Base-by-base conservation (phyloP, 345 rosid genomes). In the Passiflora organensis region DNA sequence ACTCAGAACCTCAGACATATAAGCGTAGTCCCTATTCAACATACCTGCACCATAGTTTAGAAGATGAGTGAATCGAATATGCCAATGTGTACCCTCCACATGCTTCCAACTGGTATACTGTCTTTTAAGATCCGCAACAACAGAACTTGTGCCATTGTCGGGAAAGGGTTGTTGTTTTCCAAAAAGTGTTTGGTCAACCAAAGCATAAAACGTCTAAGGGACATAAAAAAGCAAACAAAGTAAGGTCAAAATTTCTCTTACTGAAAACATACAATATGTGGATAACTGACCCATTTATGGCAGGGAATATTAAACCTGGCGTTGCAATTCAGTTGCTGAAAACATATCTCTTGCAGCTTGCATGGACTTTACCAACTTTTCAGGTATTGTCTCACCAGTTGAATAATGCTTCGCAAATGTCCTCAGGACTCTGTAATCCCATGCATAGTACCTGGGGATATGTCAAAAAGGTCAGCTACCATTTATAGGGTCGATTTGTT, bases 301-400 rank as follows among this genome's bases (percentile, higher is more conserved):
- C n/a, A 63, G 16, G 37, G 54, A n/a, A n/a, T n/a, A n/a, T n/a
- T 28, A 56, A 51, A 91, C 98, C 96, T 89, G 96, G 8, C 89
- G 91, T 63, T 93, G 98, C 77, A 93, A 49, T 67, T 89, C 99
- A 8, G 99, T 93, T 17, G 99, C 96, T 0, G 89, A 83, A 73
- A 93, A 89, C 96, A 93, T 86, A 66, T 84, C 79, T 75, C 79
- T 86, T 41, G 96, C 95, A 62, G 72, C 83, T 63, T 78, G 95
- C 77, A 93, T 71, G 5, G 96, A 84, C 55, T 73, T 79, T 38
- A 86, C 95, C 75, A 93, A 67, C 61, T 82, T 78, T 77, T 89
- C 89, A 4, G 99, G 96, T 59, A 93, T 86, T 25, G 59, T 68
- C 68, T 87, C 97, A 50, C 90, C 94, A 13, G 90, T 82, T 50